phyloP scores from a whole-genome alignment of 2,329 filamentous ascomycete genomes.

The Zymoseptoria tritici region DNA sequence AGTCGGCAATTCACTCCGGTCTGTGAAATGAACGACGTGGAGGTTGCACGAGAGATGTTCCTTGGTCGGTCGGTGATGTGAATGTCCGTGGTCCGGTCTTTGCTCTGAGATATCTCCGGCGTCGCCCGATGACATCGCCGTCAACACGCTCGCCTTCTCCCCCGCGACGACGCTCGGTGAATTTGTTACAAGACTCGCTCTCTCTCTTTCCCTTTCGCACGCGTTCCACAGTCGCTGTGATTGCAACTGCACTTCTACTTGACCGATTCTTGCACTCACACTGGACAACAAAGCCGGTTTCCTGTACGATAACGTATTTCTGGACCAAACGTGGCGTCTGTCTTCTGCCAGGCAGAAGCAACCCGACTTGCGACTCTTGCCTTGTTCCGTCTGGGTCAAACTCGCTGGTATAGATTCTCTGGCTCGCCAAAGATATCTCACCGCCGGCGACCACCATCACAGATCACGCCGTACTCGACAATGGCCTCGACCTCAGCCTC shows the following conservation, averaged over 20 bases:
- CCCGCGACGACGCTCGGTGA: background rate
- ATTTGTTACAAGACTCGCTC: background rate
- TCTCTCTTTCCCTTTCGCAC: background rate
- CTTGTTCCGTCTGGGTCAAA: background rate
- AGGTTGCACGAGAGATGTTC: background rate
- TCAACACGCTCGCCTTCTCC: background rate
- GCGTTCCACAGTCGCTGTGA: background rate
- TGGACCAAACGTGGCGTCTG: slow-evolving; percentile 3
- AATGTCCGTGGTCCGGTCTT: background rate
- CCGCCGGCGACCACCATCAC: background rate
- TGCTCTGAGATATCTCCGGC: background rate
- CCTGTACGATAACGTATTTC: background rate
- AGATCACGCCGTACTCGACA: slow-evolving; percentile 18
- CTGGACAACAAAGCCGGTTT: background rate
- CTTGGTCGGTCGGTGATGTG: background rate
- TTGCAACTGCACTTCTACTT: background rate
- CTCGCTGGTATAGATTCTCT: background rate
- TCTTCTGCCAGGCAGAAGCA: slow-evolving; percentile 2
- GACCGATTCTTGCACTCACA: background rate
- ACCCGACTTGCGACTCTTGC: background rate
- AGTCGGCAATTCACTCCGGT: background rate
- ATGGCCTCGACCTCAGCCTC: slow-evolving; percentile 27
- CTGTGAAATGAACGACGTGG: background rate
- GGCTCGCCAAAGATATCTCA: background rate
- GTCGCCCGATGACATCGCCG: background rate